Evolutionary conservation across 2,329 filamentous ascomycete species (phyloP).

Genomic region (Gaeumannomyces sp.): DNA sequence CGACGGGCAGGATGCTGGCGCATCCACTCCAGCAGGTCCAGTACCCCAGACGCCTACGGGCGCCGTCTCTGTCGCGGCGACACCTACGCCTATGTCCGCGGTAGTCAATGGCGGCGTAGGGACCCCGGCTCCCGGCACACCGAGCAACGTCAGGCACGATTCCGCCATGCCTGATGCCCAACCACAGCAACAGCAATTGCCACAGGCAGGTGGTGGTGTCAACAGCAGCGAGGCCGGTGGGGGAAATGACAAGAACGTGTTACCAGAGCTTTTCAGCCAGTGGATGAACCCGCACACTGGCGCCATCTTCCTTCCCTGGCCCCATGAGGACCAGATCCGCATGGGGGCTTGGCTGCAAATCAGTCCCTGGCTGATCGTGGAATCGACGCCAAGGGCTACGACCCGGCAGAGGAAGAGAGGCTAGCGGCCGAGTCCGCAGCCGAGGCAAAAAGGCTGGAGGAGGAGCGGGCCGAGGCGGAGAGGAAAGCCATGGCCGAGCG

Average conservation of each 20-base stretch:
- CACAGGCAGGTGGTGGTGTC: too few species aligned
- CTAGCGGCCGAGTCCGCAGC: conserved; percentile 35
- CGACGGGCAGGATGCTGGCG: conserved; percentile 11
- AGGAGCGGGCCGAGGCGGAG: conserved; percentile 37
- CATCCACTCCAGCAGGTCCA: neutral
- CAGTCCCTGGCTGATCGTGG: conserved; percentile 58
- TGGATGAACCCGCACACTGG: conserved; percentile 51
- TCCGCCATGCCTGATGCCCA: conserved; percentile 2
- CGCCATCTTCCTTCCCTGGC: conserved; percentile 70
- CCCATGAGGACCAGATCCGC: conserved; percentile 62
- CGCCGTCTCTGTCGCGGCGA: neutral
- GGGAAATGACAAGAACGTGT: conserved; percentile 23
- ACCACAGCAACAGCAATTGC: conserved; percentile 15
- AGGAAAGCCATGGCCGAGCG: conserved; percentile 31
- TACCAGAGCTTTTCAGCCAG: conserved; percentile 42
- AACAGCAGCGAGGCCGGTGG: conserved; percentile 14
- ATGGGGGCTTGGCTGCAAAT: conserved; percentile 60
- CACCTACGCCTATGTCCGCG: conserved; percentile 17
- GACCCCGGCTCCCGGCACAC: conserved; percentile 14
- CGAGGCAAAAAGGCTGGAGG: conserved; percentile 44
- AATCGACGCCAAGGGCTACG: conserved; percentile 54
- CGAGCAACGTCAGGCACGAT: conserved; percentile 11
- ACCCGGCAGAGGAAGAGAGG: conserved; percentile 50
- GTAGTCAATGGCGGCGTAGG: conserved; percentile 11
- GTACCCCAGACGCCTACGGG: conserved; percentile 23